Evolutionary conservation across 768 basidiomycete genomes (phyloP).

Genomic region (Mycena metata): DNA sequence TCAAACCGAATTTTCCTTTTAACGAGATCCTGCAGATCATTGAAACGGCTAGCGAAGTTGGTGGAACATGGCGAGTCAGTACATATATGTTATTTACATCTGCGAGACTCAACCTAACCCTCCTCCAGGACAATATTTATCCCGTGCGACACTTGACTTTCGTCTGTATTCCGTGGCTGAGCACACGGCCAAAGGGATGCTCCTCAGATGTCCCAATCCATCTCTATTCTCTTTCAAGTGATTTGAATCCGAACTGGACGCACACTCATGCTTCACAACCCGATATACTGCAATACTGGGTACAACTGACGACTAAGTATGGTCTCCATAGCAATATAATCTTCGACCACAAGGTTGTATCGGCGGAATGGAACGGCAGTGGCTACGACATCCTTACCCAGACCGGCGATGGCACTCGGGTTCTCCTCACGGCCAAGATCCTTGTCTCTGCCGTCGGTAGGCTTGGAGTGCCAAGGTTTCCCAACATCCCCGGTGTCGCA

Average conservation of each 20-base stretch:
- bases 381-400: slow-evolving; percentile 49
- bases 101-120: too few relatives aligned
- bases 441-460: slow-evolving; percentile 65
- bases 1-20: too few relatives aligned
- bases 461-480: slow-evolving; percentile 58
- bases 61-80: too few relatives aligned
- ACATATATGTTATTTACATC: too few relatives aligned
- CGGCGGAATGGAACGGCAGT: slow-evolving; percentile 58
- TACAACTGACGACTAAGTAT: slow-evolving; percentile 56
- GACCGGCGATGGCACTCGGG: slow-evolving; percentile 41
- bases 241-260: slow-evolving; percentile 61
- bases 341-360: slow-evolving; percentile 59
- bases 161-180: background rate
- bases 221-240: slow-evolving; percentile 61
- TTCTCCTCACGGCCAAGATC: slow-evolving; percentile 53
- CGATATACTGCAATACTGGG: slow-evolving; percentile 61
- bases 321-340: slow-evolving; percentile 54
- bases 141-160: background rate
- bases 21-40: too few relatives aligned
- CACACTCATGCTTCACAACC: slow-evolving; percentile 55
- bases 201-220: slow-evolving; percentile 57
- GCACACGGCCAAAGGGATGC: background rate
- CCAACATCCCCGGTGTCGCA: slow-evolving; percentile 50
- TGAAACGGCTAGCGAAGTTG: too few relatives aligned
- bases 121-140: slow-evolving; percentile 51